Evolutionary conservation across 495 filamentous ascomycete genomes (phyloP).

Genomic region (Penicillium paradoxum): DNA sequence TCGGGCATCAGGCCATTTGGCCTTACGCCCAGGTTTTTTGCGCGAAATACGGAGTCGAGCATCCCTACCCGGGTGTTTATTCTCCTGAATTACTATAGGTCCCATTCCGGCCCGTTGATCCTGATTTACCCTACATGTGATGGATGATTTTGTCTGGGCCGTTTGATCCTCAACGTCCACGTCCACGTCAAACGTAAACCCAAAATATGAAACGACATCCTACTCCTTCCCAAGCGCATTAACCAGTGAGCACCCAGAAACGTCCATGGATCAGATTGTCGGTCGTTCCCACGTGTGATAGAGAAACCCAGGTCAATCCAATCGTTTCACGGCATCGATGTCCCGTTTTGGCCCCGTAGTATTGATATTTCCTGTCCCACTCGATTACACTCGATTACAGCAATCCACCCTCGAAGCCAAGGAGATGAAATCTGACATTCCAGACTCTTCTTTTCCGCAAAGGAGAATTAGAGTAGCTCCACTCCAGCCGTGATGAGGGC

Average conservation of each 20-base stretch:
- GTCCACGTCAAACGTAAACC: background rate
- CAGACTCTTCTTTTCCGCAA: background rate
- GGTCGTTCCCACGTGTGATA: slow-evolving; percentile 7
- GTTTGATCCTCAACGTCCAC: slow-evolving; percentile 2
- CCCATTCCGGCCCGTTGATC: background rate
- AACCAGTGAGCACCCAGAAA: slow-evolving; percentile 12
- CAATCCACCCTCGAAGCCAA: background rate
- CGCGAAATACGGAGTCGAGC: background rate
- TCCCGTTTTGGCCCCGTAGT: background rate
- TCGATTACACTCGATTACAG: background rate
- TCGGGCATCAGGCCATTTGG: background rate
- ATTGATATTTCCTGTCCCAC: background rate
- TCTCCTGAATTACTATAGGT: background rate
- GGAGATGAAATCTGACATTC: background rate
- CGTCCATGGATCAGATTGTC: background rate
- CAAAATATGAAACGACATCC: background rate
- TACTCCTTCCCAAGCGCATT: background rate
- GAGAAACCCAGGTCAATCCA: background rate
- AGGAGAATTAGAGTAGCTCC: no score
- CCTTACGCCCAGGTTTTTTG: background rate
- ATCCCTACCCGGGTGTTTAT: background rate
- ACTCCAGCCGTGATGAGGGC: no score
- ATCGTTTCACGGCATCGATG: background rate
- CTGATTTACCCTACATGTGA: background rate
- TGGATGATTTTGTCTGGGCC: background rate